phyloP scores from a whole-genome alignment of 208 protist genomes.

The Crithidia thermophila region DNA sequence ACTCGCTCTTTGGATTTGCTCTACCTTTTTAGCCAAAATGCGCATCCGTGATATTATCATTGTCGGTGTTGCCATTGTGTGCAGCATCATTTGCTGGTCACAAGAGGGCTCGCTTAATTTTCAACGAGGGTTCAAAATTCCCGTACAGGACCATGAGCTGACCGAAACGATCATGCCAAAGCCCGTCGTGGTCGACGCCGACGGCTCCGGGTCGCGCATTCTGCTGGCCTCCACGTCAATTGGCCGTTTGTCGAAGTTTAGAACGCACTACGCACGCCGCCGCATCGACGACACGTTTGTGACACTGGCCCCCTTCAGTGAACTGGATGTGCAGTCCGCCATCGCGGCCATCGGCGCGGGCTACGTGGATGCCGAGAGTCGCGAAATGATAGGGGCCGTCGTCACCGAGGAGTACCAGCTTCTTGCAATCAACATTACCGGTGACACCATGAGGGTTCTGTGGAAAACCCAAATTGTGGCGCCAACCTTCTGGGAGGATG shows the following conservation, averaged over 20 bases:
- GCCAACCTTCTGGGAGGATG: conserved; percentile 17
- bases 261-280: conserved; percentile 46
- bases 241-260: conserved; percentile 46
- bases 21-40: conserved; percentile 38
- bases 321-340: conserved; percentile 33
- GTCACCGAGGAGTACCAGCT: conserved; percentile 65
- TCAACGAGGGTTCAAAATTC: conserved; percentile 65
- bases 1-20: background rate
- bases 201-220: conserved; percentile 53
- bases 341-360: conserved; percentile 72
- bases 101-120: conserved; percentile 77
- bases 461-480: conserved; percentile 50
- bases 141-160: conserved; percentile 40
- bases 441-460: conserved; percentile 25
- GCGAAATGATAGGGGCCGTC: conserved; percentile 50
- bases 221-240: conserved; percentile 42
- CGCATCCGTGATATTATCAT: conserved; percentile 82
- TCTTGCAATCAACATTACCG: conserved; percentile 14
- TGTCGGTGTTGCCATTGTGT: conserved; percentile 62
- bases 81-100: conserved; percentile 81
- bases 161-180: conserved; percentile 51
- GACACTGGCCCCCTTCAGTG: conserved; percentile 21
- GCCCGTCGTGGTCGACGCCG: conserved; percentile 63
- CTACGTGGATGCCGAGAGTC: conserved; percentile 30
- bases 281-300: conserved; percentile 61